Conservation (phyloP, 345 rosid genomes). For the Dovyalis caffra region DNA sequence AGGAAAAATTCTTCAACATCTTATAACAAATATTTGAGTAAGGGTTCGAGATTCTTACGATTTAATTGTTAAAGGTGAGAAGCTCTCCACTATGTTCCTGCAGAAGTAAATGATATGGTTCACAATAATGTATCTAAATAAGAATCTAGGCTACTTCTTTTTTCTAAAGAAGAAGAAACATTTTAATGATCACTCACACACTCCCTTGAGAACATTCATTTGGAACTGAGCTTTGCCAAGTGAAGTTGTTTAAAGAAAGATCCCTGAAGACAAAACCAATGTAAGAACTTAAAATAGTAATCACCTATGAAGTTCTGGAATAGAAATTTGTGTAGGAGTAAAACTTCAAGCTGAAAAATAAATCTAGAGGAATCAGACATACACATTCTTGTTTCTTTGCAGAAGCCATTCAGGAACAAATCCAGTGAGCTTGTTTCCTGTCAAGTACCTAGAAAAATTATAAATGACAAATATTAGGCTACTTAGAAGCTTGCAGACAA, state of each 20-base stretch:
- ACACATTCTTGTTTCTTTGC: conserved; percentile 67
- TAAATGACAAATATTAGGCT: not conserved
- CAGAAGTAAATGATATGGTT: conserved; percentile 5
- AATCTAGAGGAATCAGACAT: conserved; percentile 22
- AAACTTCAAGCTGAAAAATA: conserved; percentile 7
- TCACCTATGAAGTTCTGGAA: not conserved
- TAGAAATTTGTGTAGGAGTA: not conserved
- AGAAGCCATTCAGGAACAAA: conserved; percentile 55
- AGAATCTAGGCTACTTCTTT: too few species aligned
- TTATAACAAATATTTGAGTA: not conserved
- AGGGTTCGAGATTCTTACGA: conserved; percentile 46
- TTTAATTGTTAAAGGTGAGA: conserved; percentile 34
- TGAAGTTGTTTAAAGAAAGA: conserved; percentile 73
- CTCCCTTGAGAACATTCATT: conserved; percentile 53
- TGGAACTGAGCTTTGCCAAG: conserved; percentile 58
- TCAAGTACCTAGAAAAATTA: conserved; percentile 55
- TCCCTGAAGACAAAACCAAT: conserved; percentile 51
- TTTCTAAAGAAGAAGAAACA: not conserved
- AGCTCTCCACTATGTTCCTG: conserved; percentile 89
- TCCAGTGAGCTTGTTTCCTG: conserved; percentile 69
- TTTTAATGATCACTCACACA: conserved; percentile 50
- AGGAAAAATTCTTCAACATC: not conserved
- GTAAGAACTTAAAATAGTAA: not conserved
- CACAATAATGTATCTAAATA: not conserved
- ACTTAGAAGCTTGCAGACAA: not conserved